Conservation (phyloP, 495 filamentous ascomycete genomes). For the Xylaria acuta region DNA sequence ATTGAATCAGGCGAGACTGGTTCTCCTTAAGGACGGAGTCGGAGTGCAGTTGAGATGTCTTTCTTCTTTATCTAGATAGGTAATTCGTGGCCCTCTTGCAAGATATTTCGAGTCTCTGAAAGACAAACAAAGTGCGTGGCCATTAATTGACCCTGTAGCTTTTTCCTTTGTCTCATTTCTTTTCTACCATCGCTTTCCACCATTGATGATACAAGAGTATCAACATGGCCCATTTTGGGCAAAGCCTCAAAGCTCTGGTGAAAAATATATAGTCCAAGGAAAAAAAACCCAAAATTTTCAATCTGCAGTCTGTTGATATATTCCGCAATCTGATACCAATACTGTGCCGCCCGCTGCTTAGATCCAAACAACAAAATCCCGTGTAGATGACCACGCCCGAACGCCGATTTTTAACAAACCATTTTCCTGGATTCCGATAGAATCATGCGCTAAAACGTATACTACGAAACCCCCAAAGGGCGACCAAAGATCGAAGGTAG, state of each 20-base stretch:
- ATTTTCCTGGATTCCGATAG: not conserved
- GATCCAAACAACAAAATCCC: conserved; percentile 4
- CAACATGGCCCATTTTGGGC: not conserved
- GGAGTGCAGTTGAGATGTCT: not conserved
- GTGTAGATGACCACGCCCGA: conserved; percentile 9
- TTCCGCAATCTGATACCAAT: conserved; percentile 22
- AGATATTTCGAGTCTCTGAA: conserved; percentile 11
- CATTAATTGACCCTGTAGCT: not conserved
- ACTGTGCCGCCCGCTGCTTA: conserved; percentile 11
- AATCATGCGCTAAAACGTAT: not conserved
- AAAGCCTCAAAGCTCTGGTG: not conserved
- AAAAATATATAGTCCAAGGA: not conserved
- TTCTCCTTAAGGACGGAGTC: not conserved
- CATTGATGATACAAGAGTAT: not conserved
- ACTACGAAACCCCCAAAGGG: not conserved
- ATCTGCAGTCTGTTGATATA: conserved; percentile 12
- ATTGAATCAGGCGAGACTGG: not conserved
- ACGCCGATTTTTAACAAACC: conserved; percentile 13
- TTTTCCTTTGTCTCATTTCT: not conserved
- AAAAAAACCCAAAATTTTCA: not conserved
- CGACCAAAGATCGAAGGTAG: not conserved
- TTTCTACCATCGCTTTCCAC: not conserved
- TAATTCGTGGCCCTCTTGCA: not conserved
- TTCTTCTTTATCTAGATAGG: not conserved
- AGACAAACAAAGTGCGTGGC: not conserved